Percentiles rank a stretch among this genome's conserved stretches.
Conservation (phyloP, 2,329 filamentous ascomycete genomes). For the Nemania diffusa region DNA sequence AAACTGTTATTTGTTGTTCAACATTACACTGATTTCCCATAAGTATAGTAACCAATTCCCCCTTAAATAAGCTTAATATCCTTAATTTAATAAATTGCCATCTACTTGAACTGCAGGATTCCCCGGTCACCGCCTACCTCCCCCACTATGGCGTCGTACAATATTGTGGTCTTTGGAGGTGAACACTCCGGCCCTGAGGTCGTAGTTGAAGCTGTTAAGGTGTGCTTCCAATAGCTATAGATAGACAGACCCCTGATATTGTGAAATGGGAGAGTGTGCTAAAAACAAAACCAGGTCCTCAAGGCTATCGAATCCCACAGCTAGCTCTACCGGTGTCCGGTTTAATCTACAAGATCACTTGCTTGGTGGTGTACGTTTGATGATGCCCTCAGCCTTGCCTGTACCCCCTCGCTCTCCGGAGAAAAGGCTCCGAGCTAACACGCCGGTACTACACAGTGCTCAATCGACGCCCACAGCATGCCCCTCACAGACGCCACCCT, state of each 20-base stretch:
- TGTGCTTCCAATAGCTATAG: constrained; percentile 50
- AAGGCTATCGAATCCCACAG: constrained; percentile 78
- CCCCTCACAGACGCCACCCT: constrained; percentile 88
- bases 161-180: constrained; percentile 83
- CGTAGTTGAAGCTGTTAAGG: constrained; percentile 85
- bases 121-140: not conserved
- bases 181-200: constrained; percentile 92
- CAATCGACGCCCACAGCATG: constrained; percentile 82
- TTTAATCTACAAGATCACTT: constrained; percentile 93
- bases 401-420: not conserved
- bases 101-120: not conserved
- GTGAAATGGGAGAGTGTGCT: not conserved
- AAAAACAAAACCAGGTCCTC: constrained; percentile 68
- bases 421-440: not conserved
- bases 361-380: constrained; percentile 74
- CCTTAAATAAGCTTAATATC: not conserved
- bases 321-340: constrained; percentile 74
- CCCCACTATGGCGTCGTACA: constrained; percentile 72
- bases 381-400: not conserved
- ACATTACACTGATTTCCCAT: not conserved
- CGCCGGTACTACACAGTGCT: constrained; percentile 67
- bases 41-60: not conserved
- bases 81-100: not conserved
- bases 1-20: not conserved
- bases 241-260: not conserved